Conservation (phyloP, 768 basidiomycete genomes). For the Candolleomyces eurysporus region DNA sequence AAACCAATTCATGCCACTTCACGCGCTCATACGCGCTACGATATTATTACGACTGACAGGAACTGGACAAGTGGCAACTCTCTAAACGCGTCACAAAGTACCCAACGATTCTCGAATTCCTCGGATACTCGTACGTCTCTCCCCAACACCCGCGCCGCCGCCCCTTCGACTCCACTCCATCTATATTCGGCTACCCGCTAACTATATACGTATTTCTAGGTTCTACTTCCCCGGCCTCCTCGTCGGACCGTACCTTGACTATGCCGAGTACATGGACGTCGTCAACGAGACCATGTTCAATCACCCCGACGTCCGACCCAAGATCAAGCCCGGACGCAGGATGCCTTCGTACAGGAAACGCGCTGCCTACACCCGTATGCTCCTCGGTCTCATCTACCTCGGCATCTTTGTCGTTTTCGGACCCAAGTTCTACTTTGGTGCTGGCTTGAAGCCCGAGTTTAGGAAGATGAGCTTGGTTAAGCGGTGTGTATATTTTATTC, state of each 20-base stretch:
- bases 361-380: conserved; percentile 81
- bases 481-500: conserved; percentile 29
- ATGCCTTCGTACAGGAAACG: conserved; percentile 83
- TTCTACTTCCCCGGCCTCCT: conserved; percentile 96
- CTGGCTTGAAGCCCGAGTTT: conserved; percentile 61
- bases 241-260: conserved; percentile 89
- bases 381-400: conserved; percentile 71
- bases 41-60: conserved; percentile 38
- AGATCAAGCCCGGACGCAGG: conserved; percentile 39
- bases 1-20: background rate
- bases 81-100: conserved; percentile 63
- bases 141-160: background rate
- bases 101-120: conserved; percentile 81
- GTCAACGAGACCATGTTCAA: conserved; percentile 76
- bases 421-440: conserved; percentile 55
- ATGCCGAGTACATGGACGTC: conserved; percentile 74
- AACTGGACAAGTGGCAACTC: conserved; percentile 85
- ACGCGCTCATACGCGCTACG: background rate
- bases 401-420: conserved; percentile 70
- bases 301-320: conserved; percentile 45
- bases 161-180: background rate
- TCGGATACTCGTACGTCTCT: conserved; percentile 81
- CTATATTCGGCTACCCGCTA: background rate
- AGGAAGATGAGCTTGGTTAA: conserved; percentile 38
- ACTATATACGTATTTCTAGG: conserved; percentile 34